A percentile compares a stretch with the other conserved stretches of the same genome.
These are phyloP conservation scores for Amylostereum areolatum DNA, from an alignment of 1,284 basidiomycete species.

Conservation along the genomic window DNA sequence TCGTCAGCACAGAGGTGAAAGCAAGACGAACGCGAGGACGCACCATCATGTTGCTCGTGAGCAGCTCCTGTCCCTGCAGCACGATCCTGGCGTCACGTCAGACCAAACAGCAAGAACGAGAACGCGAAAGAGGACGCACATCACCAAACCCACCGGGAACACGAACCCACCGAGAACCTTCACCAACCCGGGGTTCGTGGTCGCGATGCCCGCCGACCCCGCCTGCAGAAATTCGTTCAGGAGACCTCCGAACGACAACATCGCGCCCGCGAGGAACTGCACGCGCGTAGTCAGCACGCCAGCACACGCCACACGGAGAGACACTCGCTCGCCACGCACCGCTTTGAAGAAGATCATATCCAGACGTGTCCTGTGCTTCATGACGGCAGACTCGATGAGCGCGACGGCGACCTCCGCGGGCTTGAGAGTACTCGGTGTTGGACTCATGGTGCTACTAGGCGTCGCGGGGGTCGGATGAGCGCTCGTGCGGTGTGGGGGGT, in stretches of 20 bases:
- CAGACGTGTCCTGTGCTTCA: slow-evolving; percentile 57
- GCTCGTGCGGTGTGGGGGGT: no score
- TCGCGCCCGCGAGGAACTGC: slow-evolving; percentile 61
- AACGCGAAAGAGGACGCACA: slow-evolving; percentile 45
- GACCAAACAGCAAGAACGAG: neutral
- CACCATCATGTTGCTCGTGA: slow-evolving; percentile 77
- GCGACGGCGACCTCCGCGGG: slow-evolving; percentile 52
- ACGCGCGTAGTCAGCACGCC: neutral
- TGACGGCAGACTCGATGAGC: slow-evolving; percentile 51
- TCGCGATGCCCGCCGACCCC: slow-evolving; percentile 45
- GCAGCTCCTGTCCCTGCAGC: slow-evolving; percentile 60
- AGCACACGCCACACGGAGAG: neutral
- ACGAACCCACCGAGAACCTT: slow-evolving; percentile 62
- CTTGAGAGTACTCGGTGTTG: slow-evolving; percentile 46
- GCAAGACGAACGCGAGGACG: slow-evolving; percentile 4
- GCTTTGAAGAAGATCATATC: slow-evolving; percentile 63
- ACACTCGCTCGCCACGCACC: slow-evolving; percentile 38
- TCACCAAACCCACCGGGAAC: slow-evolving; percentile 71
- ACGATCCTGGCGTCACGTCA: slow-evolving; percentile 49
- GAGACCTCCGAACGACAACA: slow-evolving; percentile 70
- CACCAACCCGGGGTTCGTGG: slow-evolving; percentile 58
- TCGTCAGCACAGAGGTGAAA: slow-evolving; percentile 2
- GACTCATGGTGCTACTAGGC: no score
- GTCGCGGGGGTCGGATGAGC: no score
- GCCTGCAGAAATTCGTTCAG: slow-evolving; percentile 55